Evolutionary conservation across 1,139 yeast genomes (phyloP).

Genomic region (Wickerhamiella infanticola): DNA sequence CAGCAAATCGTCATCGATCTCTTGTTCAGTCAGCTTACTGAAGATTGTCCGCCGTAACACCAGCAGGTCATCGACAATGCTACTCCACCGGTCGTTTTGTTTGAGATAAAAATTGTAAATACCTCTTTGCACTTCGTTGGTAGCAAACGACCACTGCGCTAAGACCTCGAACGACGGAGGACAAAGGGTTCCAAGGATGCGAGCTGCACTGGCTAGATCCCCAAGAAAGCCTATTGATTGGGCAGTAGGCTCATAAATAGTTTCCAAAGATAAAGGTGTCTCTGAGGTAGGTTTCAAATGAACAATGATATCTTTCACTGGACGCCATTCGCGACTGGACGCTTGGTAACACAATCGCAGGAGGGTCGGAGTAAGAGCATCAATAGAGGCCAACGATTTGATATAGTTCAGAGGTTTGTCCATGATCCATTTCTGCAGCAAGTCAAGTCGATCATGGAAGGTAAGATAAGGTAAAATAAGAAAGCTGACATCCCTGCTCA

Average conservation of each 20-base stretch:
- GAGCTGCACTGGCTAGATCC: constrained; percentile 6
- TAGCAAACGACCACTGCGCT: constrained; percentile 9
- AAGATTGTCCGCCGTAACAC: constrained; percentile 7
- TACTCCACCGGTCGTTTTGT: neutral
- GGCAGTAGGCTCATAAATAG: neutral
- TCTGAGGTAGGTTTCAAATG: neutral
- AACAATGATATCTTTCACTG: constrained; percentile 4
- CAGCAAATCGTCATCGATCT: constrained; percentile 4
- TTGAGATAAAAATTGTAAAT: neutral
- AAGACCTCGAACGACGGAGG: constrained; percentile 7
- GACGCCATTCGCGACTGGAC: constrained; percentile 2
- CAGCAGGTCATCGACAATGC: constrained; percentile 4
- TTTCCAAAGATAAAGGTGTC: neutral
- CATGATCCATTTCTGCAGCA: neutral
- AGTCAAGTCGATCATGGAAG: neutral
- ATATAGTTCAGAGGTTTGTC: neutral
- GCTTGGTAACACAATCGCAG: constrained; percentile 4
- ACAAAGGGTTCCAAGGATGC: constrained; percentile 1
- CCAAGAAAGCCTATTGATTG: constrained; percentile 4
- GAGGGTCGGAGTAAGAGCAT: constrained; percentile 6
- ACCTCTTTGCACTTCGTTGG: neutral
- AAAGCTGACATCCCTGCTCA: constrained; percentile 9
- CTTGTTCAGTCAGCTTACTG: constrained; percentile 3
- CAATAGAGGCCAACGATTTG: neutral
- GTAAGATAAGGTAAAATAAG: constrained; percentile 11